Base-by-base conservation (phyloP, 1,284 basidiomycete genomes). In the Neolentinus lepideus region DNA sequence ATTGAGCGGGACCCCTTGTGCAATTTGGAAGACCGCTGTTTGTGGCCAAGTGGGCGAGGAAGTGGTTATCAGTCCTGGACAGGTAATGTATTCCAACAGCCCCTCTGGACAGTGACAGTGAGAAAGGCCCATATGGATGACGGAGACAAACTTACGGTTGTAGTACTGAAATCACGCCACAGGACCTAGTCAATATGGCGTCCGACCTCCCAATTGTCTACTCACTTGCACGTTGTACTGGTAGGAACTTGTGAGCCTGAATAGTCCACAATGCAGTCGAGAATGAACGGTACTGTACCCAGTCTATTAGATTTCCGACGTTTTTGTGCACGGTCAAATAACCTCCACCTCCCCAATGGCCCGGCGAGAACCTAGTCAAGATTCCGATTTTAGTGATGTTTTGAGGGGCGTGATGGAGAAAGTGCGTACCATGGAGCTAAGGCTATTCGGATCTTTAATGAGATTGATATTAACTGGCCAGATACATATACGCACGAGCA, bases 1-100 rank as follows among this genome's bases (percentile, higher is more conserved):
- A 55, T 61, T 60, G 12, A 61, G 35, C 10, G 51, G 45, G 26
- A 67, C 59, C 19, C 64, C 62, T 31, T 53, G 50, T 2, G 56
- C 56, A 45, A 67, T 67, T 55, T 67, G 54, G 56, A 66, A 61
- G 31, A 67, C 21, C 16, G 64, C 54, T 12, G 66, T 59, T 11
- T 63, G 53, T 9, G 64, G 63, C 54, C 56, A 64, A 8, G 43
- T 48, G 21, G n/a, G 47, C 16, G 53, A 53, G 19, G 64, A 62
- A 21, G 56, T 46, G n/a, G 52, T 60, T 9, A 66, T 52, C 9
- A 66, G 59, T 16, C 55, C 54, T 24, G 48, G 27, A 55, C 64
- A 65, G 47, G 51, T 57, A 3, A 58, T 57, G 57, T 64, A 65
- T 54, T 61, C 63, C 25, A 47, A 19, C n/a, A 31, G 35, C 26